A percentile compares a stretch with the other conserved stretches of the same genome.
Conservation (phyloP, 139 green algal species). For the Nannochloris sp. region DNA sequence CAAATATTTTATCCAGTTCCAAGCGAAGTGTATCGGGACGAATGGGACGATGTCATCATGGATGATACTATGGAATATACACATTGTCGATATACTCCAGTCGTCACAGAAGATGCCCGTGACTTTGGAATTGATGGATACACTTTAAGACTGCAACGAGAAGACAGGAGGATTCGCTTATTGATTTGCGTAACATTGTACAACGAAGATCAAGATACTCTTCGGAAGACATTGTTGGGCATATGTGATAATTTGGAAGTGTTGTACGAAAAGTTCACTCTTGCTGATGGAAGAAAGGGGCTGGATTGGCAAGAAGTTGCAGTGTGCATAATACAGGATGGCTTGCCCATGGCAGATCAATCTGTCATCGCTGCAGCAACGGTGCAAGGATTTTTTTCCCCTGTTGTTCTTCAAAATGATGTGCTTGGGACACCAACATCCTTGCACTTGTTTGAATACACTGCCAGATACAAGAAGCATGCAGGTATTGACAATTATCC, state of each 20-base stretch:
- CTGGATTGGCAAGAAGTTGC: slow-evolving; percentile 36
- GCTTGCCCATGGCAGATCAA: slow-evolving; percentile 10
- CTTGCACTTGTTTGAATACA: slow-evolving; percentile 39
- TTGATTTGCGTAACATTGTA: slow-evolving; percentile 36
- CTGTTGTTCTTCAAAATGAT: slow-evolving; percentile 19
- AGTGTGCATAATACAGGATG: slow-evolving; percentile 30
- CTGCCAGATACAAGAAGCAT: slow-evolving; percentile 33
- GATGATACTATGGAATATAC: slow-evolving; percentile 30
- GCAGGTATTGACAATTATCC: slow-evolving; percentile 35
- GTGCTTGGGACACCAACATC: slow-evolving; percentile 18
- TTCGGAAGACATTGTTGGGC: slow-evolving; percentile 32
- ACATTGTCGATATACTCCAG: slow-evolving; percentile 29
- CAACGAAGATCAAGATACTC: slow-evolving; percentile 37
- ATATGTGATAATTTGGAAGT: slow-evolving; percentile 36
- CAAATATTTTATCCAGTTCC: slow-evolving; percentile 30
- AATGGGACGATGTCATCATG: slow-evolving; percentile 35
- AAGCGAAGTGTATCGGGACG: slow-evolving; percentile 26
- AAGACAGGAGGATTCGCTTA: slow-evolving; percentile 29
- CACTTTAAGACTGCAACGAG: slow-evolving; percentile 25
- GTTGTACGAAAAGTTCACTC: slow-evolving; percentile 28
- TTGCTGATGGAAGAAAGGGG: slow-evolving; percentile 23
- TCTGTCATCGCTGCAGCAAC: slow-evolving; percentile 23
- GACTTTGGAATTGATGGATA: slow-evolving; percentile 38
- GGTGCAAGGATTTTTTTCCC: slow-evolving; percentile 29
- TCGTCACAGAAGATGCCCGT: slow-evolving; percentile 29